These are phyloP conservation scores for Byssothecium circinans DNA, from an alignment of 2,329 filamentous ascomycete species.

Conservation along the genomic window DNA sequence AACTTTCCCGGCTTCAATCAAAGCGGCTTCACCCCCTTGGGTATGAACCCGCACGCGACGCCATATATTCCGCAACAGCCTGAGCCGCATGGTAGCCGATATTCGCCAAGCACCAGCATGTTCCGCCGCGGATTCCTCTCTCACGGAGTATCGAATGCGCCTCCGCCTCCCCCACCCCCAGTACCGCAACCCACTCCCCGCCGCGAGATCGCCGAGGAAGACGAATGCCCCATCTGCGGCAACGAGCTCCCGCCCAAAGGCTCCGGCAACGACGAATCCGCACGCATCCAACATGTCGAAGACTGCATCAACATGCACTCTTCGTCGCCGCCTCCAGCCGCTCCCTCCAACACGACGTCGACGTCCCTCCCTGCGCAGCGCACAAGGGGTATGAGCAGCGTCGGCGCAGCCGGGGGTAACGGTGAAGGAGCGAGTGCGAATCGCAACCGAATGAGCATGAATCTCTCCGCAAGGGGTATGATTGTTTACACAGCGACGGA, in stretches of 20 bases:
- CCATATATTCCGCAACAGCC: neutral
- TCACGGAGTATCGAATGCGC: slow-evolving; percentile 2
- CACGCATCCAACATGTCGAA: slow-evolving; percentile 50
- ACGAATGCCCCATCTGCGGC: slow-evolving; percentile 79
- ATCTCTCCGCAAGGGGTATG: slow-evolving; percentile 45
- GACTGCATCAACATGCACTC: slow-evolving; percentile 44
- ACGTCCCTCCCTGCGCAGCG: slow-evolving; percentile 32
- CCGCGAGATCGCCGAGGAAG: slow-evolving; percentile 61
- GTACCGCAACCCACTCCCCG: slow-evolving; percentile 23
- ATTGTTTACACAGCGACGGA: slow-evolving; percentile 61
- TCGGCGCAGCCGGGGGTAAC: slow-evolving; percentile 11
- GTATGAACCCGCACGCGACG: slow-evolving; percentile 10
- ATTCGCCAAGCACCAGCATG: slow-evolving; percentile 10
- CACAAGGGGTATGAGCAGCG: slow-evolving; percentile 38
- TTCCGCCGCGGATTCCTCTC: slow-evolving; percentile 19
- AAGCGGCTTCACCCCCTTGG: slow-evolving; percentile 14
- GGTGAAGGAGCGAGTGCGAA: slow-evolving; percentile 26
- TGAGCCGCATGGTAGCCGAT: neutral
- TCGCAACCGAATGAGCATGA: slow-evolving; percentile 22
- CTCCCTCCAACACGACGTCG: slow-evolving; percentile 24
- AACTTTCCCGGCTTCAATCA: slow-evolving; percentile 9
- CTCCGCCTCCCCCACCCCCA: slow-evolving; percentile 10
- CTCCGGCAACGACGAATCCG: slow-evolving; percentile 41
- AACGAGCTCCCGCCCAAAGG: slow-evolving; percentile 63
- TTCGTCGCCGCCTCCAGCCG: slow-evolving; percentile 20